Conservation (phyloP, 768 basidiomycete genomes). For the Pleurotus djamor region DNA sequence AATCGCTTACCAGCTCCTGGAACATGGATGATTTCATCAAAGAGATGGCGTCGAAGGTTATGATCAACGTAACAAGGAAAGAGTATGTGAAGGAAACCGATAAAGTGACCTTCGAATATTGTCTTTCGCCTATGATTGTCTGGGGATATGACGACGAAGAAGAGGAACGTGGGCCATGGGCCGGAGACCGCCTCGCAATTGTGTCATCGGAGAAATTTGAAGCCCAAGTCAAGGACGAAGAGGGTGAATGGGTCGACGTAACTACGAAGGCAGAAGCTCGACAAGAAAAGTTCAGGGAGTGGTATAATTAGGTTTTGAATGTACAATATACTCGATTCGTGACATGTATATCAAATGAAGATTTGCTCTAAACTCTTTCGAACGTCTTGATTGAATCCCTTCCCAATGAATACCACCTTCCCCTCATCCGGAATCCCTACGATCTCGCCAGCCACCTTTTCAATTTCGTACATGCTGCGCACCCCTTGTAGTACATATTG, state of each 20-base stretch:
- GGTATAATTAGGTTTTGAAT: too few species aligned
- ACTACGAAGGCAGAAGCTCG: neutral
- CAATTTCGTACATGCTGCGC: slow-evolving; percentile 83
- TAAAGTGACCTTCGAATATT: neutral
- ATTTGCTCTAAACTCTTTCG: slow-evolving; percentile 46
- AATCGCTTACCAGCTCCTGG: neutral
- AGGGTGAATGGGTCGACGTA: neutral
- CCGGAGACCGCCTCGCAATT: neutral
- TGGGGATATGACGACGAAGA: neutral
- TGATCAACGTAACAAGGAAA: neutral
- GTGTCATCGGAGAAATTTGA: neutral
- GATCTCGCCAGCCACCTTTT: slow-evolving; percentile 35
- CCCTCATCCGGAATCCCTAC: slow-evolving; percentile 60
- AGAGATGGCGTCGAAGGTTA: neutral
- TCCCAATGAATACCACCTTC: slow-evolving; percentile 88
- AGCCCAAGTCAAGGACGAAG: neutral
- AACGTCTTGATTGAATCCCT: slow-evolving; percentile 61
- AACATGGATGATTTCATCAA: neutral
- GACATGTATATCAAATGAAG: neutral
- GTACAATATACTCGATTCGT: neutral
- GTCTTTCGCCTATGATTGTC: neutral
- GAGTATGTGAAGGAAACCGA: neutral
- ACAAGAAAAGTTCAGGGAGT: neutral
- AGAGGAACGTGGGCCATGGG: neutral
- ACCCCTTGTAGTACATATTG: slow-evolving; percentile 89